A percentile compares a stretch with the other conserved stretches of the same genome.
phyloP scores from a whole-genome alignment of 169 alveolate species.

The Perkinsus olseni region DNA sequence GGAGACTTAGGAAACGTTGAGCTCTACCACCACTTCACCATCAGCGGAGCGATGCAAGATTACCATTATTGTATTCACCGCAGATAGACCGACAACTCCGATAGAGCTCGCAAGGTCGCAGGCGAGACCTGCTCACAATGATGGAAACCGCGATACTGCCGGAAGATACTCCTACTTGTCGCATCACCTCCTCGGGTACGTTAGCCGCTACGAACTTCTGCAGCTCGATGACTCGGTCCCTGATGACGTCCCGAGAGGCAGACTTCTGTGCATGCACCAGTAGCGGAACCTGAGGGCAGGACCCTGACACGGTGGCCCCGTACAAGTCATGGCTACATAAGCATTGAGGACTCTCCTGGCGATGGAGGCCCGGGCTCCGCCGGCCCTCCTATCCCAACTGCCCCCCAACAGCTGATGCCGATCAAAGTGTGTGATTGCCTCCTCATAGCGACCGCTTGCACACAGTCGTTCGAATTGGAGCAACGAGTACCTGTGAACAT shows the following conservation, averaged over 20 bases:
- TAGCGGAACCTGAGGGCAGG: neutral
- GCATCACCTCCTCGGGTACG: neutral
- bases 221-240: neutral
- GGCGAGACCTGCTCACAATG: neutral
- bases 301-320: neutral
- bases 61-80: neutral
- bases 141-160: neutral
- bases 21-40: neutral
- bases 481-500: neutral
- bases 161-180: neutral
- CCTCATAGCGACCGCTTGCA: neutral
- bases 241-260: neutral
- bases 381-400: neutral
- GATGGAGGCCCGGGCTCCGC: neutral
- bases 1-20: neutral
- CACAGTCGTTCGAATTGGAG: neutral
- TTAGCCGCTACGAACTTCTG: neutral
- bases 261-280: neutral
- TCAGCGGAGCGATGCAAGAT: neutral
- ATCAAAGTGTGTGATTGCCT: neutral
- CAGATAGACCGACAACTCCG: neutral
- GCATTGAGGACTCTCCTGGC: neutral
- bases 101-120: neutral
- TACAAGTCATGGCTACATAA: neutral
- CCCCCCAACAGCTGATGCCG: neutral